Conservation (phyloP, 2,329 filamentous ascomycete genomes). For the Colletotrichum cuscutae region DNA sequence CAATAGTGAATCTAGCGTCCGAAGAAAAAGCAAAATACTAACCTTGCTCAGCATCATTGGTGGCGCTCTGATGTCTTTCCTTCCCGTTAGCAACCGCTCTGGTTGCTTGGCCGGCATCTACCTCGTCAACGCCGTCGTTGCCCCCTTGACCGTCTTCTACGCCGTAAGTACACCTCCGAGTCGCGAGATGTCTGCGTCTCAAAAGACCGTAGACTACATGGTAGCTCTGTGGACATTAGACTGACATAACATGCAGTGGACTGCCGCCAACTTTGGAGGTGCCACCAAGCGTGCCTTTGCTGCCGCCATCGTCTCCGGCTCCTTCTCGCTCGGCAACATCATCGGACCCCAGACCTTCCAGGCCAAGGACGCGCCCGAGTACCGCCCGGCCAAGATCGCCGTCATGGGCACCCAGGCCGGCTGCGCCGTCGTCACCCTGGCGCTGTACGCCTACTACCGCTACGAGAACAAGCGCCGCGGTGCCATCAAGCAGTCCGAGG, state of each 20-base stretch:
- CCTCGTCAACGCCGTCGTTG: slow-evolving; percentile 60
- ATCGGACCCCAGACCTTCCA: slow-evolving; percentile 68
- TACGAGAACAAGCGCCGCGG: slow-evolving; percentile 56
- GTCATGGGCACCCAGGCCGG: slow-evolving; percentile 62
- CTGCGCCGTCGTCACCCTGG: slow-evolving; percentile 52
- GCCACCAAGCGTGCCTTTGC: slow-evolving; percentile 64
- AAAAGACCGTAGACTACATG: too few species aligned
- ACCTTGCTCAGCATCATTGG: slow-evolving; percentile 52
- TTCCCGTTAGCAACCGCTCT: slow-evolving; percentile 54
- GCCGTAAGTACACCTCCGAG: slow-evolving; percentile 44
- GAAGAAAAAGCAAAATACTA: not conserved
- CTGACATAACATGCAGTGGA: slow-evolving; percentile 48
- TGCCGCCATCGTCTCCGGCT: slow-evolving; percentile 58
- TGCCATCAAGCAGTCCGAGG: slow-evolving; percentile 47
- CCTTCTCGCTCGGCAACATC: slow-evolving; percentile 65
- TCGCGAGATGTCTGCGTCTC: not conserved
- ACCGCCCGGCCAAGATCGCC: slow-evolving; percentile 63
- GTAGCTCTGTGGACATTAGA: not conserved
- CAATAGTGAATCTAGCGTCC: not conserved
- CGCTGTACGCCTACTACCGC: slow-evolving; percentile 60
- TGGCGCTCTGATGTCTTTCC: slow-evolving; percentile 63
- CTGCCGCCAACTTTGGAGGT: slow-evolving; percentile 61
- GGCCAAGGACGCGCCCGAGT: slow-evolving; percentile 60
- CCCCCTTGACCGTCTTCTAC: slow-evolving; percentile 57
- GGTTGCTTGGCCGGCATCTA: slow-evolving; percentile 62